phyloP scores from a whole-genome alignment of 176 grass and related monocot species.

The Lolium multiflorum region DNA sequence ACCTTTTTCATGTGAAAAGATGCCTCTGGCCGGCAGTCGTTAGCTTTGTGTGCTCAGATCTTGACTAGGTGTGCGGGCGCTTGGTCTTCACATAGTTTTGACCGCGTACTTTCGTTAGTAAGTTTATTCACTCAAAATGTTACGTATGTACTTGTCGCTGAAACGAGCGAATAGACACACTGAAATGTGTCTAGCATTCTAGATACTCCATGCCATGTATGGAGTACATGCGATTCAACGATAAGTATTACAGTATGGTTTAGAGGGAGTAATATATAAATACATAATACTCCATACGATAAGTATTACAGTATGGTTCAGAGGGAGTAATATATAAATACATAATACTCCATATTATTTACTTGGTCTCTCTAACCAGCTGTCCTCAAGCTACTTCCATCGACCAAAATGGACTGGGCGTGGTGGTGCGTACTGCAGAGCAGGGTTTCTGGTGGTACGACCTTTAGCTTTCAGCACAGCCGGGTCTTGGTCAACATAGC shows the following conservation, averaged over 20 bases:
- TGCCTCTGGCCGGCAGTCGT: conserved; percentile 44
- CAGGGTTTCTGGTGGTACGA: not conserved
- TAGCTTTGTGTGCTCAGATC: conserved; percentile 57
- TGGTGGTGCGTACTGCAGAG: not conserved
- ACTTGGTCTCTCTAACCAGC: not conserved
- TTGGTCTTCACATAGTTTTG: conserved; percentile 20
- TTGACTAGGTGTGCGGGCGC: conserved; percentile 45
- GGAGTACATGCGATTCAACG: too few species aligned
- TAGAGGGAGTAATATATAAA: too few species aligned
- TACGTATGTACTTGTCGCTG: too few species aligned
- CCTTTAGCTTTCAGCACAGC: not conserved
- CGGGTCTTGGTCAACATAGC: not conserved
- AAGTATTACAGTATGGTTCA: too few species aligned
- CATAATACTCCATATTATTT: too few species aligned
- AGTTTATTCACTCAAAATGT: conserved; percentile 33
- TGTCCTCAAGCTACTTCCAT: not conserved
- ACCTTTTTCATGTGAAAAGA: conserved; percentile 61
- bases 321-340: too few species aligned
- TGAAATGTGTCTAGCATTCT: too few species aligned
- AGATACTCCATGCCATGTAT: too few species aligned
- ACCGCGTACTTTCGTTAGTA: conserved; percentile 30
- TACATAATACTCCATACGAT: too few species aligned
- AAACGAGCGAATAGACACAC: too few species aligned
- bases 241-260: too few species aligned
- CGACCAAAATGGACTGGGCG: conserved; percentile 12